Evolutionary conservation across 2,329 filamentous ascomycete genomes (phyloP).

Genomic region (Calonectria crousiana): DNA sequence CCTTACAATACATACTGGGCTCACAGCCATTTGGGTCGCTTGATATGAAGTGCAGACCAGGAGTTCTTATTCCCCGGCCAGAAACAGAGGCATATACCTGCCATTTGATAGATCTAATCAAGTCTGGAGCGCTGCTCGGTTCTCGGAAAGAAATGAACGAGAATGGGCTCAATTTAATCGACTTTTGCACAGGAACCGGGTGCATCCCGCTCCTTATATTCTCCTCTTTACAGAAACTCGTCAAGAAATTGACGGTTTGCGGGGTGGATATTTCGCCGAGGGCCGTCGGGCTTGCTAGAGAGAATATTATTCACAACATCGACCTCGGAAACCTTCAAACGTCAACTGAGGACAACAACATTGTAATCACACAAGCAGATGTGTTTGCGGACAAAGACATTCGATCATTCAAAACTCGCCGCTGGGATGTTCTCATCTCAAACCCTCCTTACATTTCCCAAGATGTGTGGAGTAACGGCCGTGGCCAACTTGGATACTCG

Average conservation of each 20-base stretch:
- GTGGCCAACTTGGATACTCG: slow-evolving; percentile 70
- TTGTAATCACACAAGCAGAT: slow-evolving; percentile 62
- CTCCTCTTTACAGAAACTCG: slow-evolving; percentile 64
- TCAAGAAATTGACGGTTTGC: slow-evolving; percentile 61
- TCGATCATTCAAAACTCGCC: slow-evolving; percentile 32
- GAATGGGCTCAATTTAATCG: slow-evolving; percentile 72
- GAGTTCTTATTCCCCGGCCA: slow-evolving; percentile 87
- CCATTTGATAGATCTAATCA: slow-evolving; percentile 64
- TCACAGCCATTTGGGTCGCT: slow-evolving; percentile 89
- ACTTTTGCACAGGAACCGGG: slow-evolving; percentile 91
- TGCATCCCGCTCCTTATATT: slow-evolving; percentile 87
- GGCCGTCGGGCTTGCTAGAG: slow-evolving; percentile 74
- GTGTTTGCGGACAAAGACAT: slow-evolving; percentile 61
- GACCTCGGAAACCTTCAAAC: slow-evolving; percentile 39
- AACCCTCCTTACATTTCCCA: slow-evolving; percentile 94
- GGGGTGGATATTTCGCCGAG: slow-evolving; percentile 80
- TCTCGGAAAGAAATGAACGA: slow-evolving; percentile 13
- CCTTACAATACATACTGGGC: slow-evolving; percentile 90
- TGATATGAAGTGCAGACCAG: slow-evolving; percentile 80
- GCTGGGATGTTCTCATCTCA: slow-evolving; percentile 78
- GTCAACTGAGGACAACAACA: slow-evolving; percentile 34
- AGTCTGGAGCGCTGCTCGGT: slow-evolving; percentile 32
- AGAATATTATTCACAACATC: slow-evolving; percentile 71
- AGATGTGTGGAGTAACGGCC: slow-evolving; percentile 52
- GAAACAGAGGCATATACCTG: slow-evolving; percentile 79